phyloP scores from a whole-genome alignment of 148 eudicot genomes.

The Vaccinium darrowii region DNA sequence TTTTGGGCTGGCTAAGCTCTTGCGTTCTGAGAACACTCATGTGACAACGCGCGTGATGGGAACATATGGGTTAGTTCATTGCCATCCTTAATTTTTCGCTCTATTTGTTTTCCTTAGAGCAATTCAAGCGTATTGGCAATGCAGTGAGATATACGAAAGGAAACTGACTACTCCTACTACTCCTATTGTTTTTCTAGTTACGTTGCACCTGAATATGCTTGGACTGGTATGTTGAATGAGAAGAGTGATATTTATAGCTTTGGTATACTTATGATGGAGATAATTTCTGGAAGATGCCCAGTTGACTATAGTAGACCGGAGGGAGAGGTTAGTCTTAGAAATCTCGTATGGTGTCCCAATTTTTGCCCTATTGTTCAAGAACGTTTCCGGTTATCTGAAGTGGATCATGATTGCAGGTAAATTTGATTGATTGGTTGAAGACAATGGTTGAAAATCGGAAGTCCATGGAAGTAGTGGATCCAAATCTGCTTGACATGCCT shows the following conservation, averaged over 20 bases:
- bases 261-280: conserved; percentile 75
- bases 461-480: conserved; percentile 80
- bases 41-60: conserved; percentile 98
- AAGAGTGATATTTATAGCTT: conserved; percentile 72
- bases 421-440: conserved; percentile 73
- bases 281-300: conserved; percentile 68
- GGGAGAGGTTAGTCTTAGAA: conserved; percentile 49
- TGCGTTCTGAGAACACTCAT: conserved; percentile 68
- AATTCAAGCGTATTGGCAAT: background rate
- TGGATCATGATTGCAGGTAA: conserved; percentile 42
- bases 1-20: conserved; percentile 90
- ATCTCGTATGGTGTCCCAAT: background rate
- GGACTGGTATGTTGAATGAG: conserved; percentile 77
- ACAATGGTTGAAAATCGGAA: conserved; percentile 63
- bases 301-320: conserved; percentile 66
- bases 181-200: conserved; percentile 35
- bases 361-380: background rate
- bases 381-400: background rate
- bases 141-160: background rate
- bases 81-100: background rate
- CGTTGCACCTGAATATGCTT: conserved; percentile 80
- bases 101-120: background rate
- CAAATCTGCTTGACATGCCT: conserved; percentile 63
- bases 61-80: conserved; percentile 70
- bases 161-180: background rate